phyloP scores from a whole-genome alignment of 768 basidiomycete species.

The Naganishia vaughanmartiniae region DNA sequence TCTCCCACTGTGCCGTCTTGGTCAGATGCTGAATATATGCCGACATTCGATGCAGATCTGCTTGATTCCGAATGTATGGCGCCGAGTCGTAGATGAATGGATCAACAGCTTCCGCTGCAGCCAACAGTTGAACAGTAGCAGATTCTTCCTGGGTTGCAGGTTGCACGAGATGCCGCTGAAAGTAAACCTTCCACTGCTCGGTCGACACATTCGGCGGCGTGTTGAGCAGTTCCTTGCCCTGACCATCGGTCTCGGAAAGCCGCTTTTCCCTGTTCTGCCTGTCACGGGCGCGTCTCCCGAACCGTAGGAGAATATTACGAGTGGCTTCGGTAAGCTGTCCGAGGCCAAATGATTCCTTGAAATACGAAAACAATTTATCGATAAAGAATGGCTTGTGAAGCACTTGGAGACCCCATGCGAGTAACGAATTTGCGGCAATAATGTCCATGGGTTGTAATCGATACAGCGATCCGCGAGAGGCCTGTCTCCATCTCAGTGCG shows the following conservation, averaged over 20 bases:
- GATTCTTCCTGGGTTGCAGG: background rate
- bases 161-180: slow-evolving; percentile 1
- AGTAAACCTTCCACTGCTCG: slow-evolving; percentile 16
- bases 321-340: background rate
- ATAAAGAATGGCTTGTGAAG: slow-evolving; percentile 25
- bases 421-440: slow-evolving; percentile 36
- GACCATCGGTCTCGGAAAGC: slow-evolving; percentile 4
- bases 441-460: slow-evolving; percentile 38
- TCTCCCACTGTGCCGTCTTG: background rate
- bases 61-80: slow-evolving; percentile 8
- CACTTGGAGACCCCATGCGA: slow-evolving; percentile 37
- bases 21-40: slow-evolving; percentile 9
- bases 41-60: background rate
- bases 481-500: slow-evolving; percentile 23
- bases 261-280: background rate
- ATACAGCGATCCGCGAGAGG: slow-evolving; percentile 31
- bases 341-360: slow-evolving; percentile 10
- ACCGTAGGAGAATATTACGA: background rate
- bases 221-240: background rate
- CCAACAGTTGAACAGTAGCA: background rate
- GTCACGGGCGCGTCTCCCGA: background rate
- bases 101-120: slow-evolving; percentile 7
- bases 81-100: slow-evolving; percentile 11
- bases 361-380: background rate
- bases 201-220: background rate